These are phyloP conservation scores for Scopulariopsis brevicaulis DNA, from an alignment of 2,329 filamentous ascomycete genomes.

Conservation along the genomic window DNA sequence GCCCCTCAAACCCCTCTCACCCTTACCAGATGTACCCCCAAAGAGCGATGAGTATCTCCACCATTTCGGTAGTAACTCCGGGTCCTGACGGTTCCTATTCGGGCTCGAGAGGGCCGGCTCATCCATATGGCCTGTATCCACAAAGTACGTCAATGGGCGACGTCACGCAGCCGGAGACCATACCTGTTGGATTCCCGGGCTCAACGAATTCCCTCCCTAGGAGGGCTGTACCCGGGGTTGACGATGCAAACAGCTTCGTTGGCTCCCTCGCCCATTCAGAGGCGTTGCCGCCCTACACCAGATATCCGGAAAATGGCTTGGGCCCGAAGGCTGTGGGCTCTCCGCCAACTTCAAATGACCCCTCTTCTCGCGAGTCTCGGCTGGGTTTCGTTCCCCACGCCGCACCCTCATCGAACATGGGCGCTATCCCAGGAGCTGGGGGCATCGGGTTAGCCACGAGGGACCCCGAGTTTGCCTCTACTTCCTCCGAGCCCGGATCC, in stretches of 20 bases:
- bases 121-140: conserved; percentile 79
- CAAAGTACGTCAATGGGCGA: conserved; percentile 58
- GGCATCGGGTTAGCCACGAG: conserved; percentile 49
- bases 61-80: conserved; percentile 53
- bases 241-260: conserved; percentile 79
- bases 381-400: neutral
- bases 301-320: conserved; percentile 69
- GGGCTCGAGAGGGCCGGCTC: conserved; percentile 43
- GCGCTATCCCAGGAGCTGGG: conserved; percentile 37
- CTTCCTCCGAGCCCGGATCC: conserved; percentile 38
- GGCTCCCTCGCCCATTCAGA: conserved; percentile 83
- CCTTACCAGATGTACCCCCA: conserved; percentile 81
- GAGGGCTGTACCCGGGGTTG: conserved; percentile 65
- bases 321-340: conserved; percentile 31
- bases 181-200: conserved; percentile 66
- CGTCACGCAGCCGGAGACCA: conserved; percentile 24
- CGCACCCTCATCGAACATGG: neutral
- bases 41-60: conserved; percentile 56
- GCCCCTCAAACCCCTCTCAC: conserved; percentile 64
- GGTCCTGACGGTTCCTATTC: conserved; percentile 28
- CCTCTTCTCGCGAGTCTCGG: conserved; percentile 1
- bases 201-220: conserved; percentile 56
- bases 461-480: conserved; percentile 51
- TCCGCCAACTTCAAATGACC: conserved; percentile 1
- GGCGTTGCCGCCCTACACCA: conserved; percentile 81